These are phyloP conservation scores for Trichoderma brevicompactum DNA, from an alignment of 2,329 filamentous ascomycete genomes.

Conservation along the genomic window DNA sequence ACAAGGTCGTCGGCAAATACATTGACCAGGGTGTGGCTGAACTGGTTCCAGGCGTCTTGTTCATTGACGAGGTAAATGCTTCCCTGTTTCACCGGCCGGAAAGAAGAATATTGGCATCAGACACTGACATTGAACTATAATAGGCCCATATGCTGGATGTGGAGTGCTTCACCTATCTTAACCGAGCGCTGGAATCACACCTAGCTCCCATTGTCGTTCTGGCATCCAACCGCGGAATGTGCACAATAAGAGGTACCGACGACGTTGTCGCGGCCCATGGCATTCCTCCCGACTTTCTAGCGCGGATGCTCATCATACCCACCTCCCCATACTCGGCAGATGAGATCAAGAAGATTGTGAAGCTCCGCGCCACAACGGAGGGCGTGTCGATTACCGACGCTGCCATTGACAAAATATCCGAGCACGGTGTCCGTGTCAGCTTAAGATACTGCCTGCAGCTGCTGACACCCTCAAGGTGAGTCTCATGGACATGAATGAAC, in stretches of 20 bases:
- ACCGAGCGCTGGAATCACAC: conserved; percentile 92
- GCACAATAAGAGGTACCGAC: conserved; percentile 85
- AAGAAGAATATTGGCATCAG: conserved; percentile 25
- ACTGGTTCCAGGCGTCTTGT: conserved; percentile 95
- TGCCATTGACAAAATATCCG: conserved; percentile 83
- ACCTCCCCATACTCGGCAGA: conserved; percentile 86
- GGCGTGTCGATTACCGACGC: conserved; percentile 77
- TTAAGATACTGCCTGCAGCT: conserved; percentile 92
- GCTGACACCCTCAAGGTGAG: conserved; percentile 78
- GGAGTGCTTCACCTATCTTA: conserved; percentile 98
- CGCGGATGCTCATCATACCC: conserved; percentile 92
- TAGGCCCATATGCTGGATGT: conserved; percentile 99
- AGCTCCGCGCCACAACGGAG: conserved; percentile 81
- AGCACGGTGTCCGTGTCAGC: conserved; percentile 86
- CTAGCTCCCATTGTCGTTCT: conserved; percentile 98
- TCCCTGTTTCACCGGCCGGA: not conserved
- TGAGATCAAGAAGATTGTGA: conserved; percentile 92
- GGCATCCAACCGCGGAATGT: conserved; percentile 94
- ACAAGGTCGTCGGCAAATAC: conserved; percentile 99
- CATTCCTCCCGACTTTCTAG: conserved; percentile 90
- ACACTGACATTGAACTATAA: conserved; percentile 32
- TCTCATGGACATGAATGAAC: conserved; percentile 29
- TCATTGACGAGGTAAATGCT: conserved; percentile 87
- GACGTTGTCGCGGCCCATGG: conserved; percentile 87
- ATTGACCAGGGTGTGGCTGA: conserved; percentile 98